Evolutionary conservation across 805 yeast species (phyloP).

Genomic region (Metschnikowia orientalis): DNA sequence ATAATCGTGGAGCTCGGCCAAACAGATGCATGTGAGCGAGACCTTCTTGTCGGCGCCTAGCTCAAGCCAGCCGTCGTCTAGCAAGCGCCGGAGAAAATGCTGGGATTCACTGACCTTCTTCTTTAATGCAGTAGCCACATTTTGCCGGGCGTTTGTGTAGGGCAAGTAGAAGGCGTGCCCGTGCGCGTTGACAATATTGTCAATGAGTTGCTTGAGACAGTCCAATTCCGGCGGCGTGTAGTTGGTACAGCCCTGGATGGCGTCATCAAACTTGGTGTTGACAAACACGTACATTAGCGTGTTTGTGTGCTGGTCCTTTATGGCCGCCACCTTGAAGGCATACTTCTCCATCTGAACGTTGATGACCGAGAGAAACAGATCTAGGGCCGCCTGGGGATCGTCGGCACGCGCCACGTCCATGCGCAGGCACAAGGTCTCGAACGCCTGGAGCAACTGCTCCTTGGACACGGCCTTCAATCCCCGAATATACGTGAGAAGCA

Average conservation of each 20-base stretch:
- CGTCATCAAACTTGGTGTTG: slow-evolving; percentile 37
- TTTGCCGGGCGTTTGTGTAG: slow-evolving; percentile 33
- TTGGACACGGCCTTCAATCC: slow-evolving; percentile 9
- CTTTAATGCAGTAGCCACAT: slow-evolving; percentile 21
- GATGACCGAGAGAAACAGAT: slow-evolving; percentile 24
- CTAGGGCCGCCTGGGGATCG: slow-evolving; percentile 6
- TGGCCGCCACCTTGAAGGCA: slow-evolving; percentile 42
- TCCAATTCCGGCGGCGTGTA: slow-evolving; percentile 38
- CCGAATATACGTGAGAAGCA: slow-evolving; percentile 16
- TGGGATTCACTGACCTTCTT: slow-evolving; percentile 35
- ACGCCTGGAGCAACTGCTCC: slow-evolving; percentile 7
- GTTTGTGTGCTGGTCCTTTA: slow-evolving; percentile 32
- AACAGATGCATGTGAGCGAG: slow-evolving; percentile 36
- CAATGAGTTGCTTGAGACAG: slow-evolving; percentile 43
- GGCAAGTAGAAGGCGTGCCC: slow-evolving; percentile 33
- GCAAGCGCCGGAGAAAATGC: slow-evolving; percentile 35
- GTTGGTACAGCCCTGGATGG: slow-evolving; percentile 36
- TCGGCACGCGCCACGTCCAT: slow-evolving; percentile 9
- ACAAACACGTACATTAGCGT: slow-evolving; percentile 34
- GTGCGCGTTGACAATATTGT: slow-evolving; percentile 40
- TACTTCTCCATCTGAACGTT: slow-evolving; percentile 30
- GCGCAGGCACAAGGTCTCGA: slow-evolving; percentile 8
- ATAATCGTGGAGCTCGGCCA: slow-evolving; percentile 46
- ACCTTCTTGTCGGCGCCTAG: slow-evolving; percentile 28
- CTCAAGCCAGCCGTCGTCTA: slow-evolving; percentile 54